phyloP scores from a whole-genome alignment of 2,329 filamentous ascomycete species.

The Trichoderma guizhouense region DNA sequence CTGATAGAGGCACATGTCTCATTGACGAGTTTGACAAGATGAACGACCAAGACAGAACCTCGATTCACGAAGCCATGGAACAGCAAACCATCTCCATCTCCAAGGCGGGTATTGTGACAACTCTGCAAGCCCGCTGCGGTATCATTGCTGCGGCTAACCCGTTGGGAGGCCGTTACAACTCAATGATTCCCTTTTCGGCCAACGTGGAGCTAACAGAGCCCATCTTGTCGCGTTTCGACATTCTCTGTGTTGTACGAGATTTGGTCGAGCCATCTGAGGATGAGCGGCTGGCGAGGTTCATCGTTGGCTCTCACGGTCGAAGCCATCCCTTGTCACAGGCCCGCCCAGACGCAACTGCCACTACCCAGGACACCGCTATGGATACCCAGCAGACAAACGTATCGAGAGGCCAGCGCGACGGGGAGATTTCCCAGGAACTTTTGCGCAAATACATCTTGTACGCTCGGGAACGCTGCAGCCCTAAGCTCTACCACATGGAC shows the following conservation, averaged over 20 bases:
- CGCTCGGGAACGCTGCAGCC: slow-evolving; percentile 80
- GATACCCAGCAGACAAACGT: slow-evolving; percentile 34
- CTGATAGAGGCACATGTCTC: slow-evolving; percentile 89
- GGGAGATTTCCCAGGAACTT: slow-evolving; percentile 84
- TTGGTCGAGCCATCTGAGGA: slow-evolving; percentile 91
- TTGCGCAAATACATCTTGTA: slow-evolving; percentile 97
- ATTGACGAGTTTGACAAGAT: slow-evolving; percentile 99
- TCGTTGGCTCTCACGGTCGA: slow-evolving; percentile 88
- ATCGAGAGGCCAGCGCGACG: slow-evolving; percentile 32
- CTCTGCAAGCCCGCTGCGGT: slow-evolving; percentile 89
- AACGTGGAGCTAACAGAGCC: slow-evolving; percentile 97
- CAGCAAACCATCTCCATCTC: slow-evolving; percentile 99
- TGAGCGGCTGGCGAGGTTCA: slow-evolving; percentile 88
- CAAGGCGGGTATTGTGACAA: slow-evolving; percentile 97
- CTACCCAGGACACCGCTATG: slow-evolving; percentile 43
- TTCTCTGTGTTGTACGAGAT: slow-evolving; percentile 92
- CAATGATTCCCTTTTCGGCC: slow-evolving; percentile 89
- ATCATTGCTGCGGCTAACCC: slow-evolving; percentile 97
- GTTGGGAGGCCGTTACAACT: slow-evolving; percentile 93
- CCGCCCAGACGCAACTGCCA: slow-evolving; percentile 26
- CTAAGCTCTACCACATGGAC: slow-evolving; percentile 96
- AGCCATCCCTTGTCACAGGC: slow-evolving; percentile 69
- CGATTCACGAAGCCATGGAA: slow-evolving; percentile 99
- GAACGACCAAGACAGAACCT: slow-evolving; percentile 98
- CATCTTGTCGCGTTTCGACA: slow-evolving; percentile 96